Conservation (phyloP, 179 eudicot species). For the Vitellaria paradoxa region DNA sequence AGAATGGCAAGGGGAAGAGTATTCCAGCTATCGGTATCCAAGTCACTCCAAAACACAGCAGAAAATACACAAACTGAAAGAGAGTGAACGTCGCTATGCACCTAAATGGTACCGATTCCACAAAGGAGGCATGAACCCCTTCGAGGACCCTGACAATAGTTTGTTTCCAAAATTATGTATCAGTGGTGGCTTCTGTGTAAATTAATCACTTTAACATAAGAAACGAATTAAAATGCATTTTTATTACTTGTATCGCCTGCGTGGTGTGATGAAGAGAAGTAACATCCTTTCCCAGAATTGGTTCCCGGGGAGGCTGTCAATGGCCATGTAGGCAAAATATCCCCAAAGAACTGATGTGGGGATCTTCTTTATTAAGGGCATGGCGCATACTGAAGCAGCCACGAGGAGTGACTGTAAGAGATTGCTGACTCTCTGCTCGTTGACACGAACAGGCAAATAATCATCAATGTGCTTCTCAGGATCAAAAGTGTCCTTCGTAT, state of each 20-base stretch:
- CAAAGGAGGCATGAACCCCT: constrained; percentile 60
- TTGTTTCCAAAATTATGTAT: too few relatives aligned
- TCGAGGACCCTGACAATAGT: constrained; percentile 58
- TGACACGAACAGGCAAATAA: constrained; percentile 68
- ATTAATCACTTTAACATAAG: too few relatives aligned
- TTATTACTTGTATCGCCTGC: constrained; percentile 55
- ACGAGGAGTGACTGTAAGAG: constrained; percentile 66
- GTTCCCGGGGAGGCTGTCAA: constrained; percentile 83
- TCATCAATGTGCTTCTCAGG: constrained; percentile 54
- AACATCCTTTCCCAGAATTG: constrained; percentile 75
- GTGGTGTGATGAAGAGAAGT: constrained; percentile 56
- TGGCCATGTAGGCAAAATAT: constrained; percentile 82
- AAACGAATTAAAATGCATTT: too few relatives aligned
- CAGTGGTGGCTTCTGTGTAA: too few relatives aligned
- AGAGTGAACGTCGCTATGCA: constrained; percentile 54
- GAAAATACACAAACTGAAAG: constrained; percentile 53
- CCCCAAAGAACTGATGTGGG: constrained; percentile 91
- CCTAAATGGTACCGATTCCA: constrained; percentile 69
- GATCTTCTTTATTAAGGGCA: constrained; percentile 65
- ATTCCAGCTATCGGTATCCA: constrained; percentile 88
- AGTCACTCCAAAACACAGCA: constrained; percentile 70
- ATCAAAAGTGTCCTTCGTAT: constrained; percentile 31
- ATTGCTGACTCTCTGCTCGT: constrained; percentile 82
- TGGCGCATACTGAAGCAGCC: constrained; percentile 54
- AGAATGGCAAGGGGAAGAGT: constrained; percentile 75